Evolutionary conservation across 208 protist genomes (phyloP), one percentile per base, ranked within the genome.

Genomic region (Sergeia podlipaevii): DNA sequence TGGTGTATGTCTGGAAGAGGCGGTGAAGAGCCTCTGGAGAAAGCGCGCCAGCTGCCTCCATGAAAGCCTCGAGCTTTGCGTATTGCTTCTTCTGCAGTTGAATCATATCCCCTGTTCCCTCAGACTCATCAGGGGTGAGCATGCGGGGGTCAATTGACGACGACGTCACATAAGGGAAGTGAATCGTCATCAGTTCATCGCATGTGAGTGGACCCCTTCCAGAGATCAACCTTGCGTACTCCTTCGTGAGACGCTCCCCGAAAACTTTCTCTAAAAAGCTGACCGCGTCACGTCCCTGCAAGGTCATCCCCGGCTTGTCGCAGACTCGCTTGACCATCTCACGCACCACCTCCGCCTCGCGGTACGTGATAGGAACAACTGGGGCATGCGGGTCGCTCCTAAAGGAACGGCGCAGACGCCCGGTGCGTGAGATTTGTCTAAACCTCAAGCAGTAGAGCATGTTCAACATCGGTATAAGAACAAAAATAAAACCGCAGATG

Each of bases 201-300:
- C 63, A 86, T 10, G 61, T 77, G 4, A 86, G 7, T 0, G 62
- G 45, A 0, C 45, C 74, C 8, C 49, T 24, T 10, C 17, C n/a
- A 8, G 24, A 20, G 15, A 86, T 27, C 1, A 24, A 6, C 11
- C 57, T 32, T 13, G 20, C 21, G 33, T 70, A 63, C 17, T 71
- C 53, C 29, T 63, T 45, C 18, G 52, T 28, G 23, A 81, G 51
- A 8, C 48, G 46, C 32, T 67, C 53, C n/a, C 47, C 65, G 52
- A 86, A 86, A 5, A 79, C 60, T 17, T 34, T 58, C 36, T 72
- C 50, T 3, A 86, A 32, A 51, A 86, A 86, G 10, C n/a, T 3
- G 5, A 65, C 60, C 4, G 65, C 61, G 1, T 30, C 1, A 6
- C 18, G 18, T 7, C 60, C 78, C 0, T 47, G 11, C 23, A 81